Percentiles rank a stretch among this genome's conserved stretches.
Conservation (phyloP, 139 green algal species). For the Penium margaritaceum region DNA sequence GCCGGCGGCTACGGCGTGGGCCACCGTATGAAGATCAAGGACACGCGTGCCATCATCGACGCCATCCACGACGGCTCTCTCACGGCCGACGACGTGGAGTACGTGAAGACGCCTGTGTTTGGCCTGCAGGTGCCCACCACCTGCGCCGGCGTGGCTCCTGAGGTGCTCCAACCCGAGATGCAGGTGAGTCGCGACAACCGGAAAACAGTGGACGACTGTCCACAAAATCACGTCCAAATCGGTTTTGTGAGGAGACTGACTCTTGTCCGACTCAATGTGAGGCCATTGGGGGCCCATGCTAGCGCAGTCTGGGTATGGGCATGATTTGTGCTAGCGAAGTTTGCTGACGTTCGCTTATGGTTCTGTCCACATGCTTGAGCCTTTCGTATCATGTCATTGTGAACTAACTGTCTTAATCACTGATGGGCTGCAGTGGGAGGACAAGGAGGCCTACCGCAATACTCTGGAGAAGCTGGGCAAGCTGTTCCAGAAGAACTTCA, state of each 20-base stretch:
- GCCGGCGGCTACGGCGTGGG: slow-evolving; percentile 64
- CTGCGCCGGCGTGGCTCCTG: slow-evolving; percentile 58
- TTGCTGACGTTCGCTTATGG: no score
- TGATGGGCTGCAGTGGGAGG: no score
- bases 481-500: slow-evolving; percentile 45
- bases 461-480: slow-evolving; percentile 29
- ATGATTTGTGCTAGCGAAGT: no score
- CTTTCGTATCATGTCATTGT: no score
- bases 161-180: slow-evolving; percentile 57
- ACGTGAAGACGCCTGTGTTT: slow-evolving; percentile 67
- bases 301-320: no score
- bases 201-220: no score
- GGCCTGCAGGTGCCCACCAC: slow-evolving; percentile 65
- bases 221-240: no score
- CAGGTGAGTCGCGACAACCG: slow-evolving; percentile 20
- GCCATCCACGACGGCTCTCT: slow-evolving; percentile 85
- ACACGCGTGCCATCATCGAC: slow-evolving; percentile 91
- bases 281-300: no score
- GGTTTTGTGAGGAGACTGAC: no score
- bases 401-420: no score
- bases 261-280: no score
- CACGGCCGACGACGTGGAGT: slow-evolving; percentile 50
- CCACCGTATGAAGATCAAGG: slow-evolving; percentile 75
- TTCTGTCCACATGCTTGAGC: no score
- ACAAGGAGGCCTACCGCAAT: slow-evolving; percentile 25